phyloP scores from a whole-genome alignment of 495 filamentous ascomycete genomes.

The Trichocladium uniseriatum region DNA sequence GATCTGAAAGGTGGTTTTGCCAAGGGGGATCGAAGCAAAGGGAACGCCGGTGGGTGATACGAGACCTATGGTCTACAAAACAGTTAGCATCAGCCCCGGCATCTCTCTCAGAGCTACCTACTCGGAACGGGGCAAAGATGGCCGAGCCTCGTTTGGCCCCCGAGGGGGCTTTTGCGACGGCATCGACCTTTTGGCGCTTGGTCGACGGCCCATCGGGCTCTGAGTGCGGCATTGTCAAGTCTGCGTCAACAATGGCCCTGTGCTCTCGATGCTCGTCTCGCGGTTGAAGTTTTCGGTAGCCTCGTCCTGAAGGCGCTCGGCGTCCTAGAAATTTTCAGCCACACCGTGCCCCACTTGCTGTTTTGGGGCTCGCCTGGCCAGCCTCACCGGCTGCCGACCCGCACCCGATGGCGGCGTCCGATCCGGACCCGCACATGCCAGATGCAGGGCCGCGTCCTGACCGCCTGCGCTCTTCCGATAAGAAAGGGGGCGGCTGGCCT shows the following conservation, averaged over 20 bases:
- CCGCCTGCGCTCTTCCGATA: slow-evolving; percentile 3
- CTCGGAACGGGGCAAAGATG: slow-evolving; percentile 86
- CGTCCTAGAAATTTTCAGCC: slow-evolving; percentile 20
- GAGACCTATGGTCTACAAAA: slow-evolving; percentile 70
- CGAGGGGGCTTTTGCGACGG: slow-evolving; percentile 26
- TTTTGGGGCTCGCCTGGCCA: neutral
- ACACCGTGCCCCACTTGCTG: slow-evolving; percentile 1
- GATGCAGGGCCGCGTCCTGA: slow-evolving; percentile 5
- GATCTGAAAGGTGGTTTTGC: slow-evolving; percentile 92
- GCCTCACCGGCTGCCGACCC: neutral
- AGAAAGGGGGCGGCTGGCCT: neutral
- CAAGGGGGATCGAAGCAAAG: slow-evolving; percentile 77
- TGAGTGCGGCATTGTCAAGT: slow-evolving; percentile 38
- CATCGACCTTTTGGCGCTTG: slow-evolving; percentile 58
- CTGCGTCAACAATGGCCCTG: slow-evolving; percentile 1
- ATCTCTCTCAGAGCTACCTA: neutral
- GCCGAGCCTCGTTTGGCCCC: slow-evolving; percentile 44
- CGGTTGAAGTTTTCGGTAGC: slow-evolving; percentile 19
- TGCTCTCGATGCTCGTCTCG: neutral
- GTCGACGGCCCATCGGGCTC: slow-evolving; percentile 44
- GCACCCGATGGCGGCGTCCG: no score
- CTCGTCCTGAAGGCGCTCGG: slow-evolving; percentile 2
- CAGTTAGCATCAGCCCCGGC: neutral
- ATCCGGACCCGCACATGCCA: no score
- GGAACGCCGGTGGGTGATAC: slow-evolving; percentile 85